Conservation (phyloP, 768 basidiomycete species). For the Paxillus rubicundulus region DNA sequence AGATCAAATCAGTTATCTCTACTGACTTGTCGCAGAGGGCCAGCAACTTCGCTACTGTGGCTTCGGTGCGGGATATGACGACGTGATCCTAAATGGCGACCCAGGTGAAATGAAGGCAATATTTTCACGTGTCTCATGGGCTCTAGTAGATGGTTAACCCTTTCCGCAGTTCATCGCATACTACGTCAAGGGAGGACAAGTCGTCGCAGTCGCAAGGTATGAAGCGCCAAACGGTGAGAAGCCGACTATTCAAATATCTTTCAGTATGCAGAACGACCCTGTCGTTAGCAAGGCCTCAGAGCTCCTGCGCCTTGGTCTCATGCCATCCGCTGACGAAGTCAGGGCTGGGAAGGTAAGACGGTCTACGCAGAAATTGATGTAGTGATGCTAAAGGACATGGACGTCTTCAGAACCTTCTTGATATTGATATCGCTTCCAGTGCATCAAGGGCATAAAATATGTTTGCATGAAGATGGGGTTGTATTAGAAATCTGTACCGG, state of each 20-base stretch:
- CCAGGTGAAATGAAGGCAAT: slow-evolving; percentile 73
- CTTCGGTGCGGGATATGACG: slow-evolving; percentile 65
- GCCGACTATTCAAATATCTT: neutral
- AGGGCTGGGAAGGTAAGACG: slow-evolving; percentile 64
- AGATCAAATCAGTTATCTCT: neutral
- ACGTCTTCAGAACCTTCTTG: slow-evolving; percentile 24
- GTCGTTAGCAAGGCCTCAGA: slow-evolving; percentile 77
- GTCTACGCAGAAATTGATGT: neutral
- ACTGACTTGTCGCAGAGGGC: slow-evolving; percentile 51
- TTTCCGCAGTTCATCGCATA: slow-evolving; percentile 69
- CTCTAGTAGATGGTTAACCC: neutral
- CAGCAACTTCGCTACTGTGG: slow-evolving; percentile 87
- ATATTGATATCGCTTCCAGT: slow-evolving; percentile 27
- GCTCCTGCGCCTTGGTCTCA: slow-evolving; percentile 70
- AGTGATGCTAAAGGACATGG: neutral
- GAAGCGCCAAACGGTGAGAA: slow-evolving; percentile 7
- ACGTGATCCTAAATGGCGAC: slow-evolving; percentile 75
- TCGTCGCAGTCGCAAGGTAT: slow-evolving; percentile 67
- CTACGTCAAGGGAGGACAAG: slow-evolving; percentile 61
- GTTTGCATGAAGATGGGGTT: neutral
- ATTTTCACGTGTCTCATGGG: neutral
- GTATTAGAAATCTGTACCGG: neutral
- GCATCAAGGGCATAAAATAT: neutral
- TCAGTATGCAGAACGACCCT: slow-evolving; percentile 79
- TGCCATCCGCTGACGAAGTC: slow-evolving; percentile 77